Conservation (phyloP, 345 rosid genomes). For the Populus deltoides region DNA sequence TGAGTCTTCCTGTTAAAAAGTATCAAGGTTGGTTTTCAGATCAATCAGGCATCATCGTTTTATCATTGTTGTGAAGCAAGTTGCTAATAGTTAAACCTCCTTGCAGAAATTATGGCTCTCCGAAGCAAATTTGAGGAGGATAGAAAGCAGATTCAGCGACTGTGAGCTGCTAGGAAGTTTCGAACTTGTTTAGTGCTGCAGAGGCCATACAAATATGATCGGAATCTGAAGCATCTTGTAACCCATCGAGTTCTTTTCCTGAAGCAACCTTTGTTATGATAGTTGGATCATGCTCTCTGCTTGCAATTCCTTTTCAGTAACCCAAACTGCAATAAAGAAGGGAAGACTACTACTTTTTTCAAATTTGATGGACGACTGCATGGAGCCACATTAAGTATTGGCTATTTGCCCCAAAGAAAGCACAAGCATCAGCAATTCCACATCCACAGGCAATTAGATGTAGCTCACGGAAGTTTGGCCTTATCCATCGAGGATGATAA, state of each 20-base stretch:
- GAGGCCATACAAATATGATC: neutral
- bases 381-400: neutral
- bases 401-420: neutral
- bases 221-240: neutral
- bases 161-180: constrained; percentile 87
- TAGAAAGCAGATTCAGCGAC: constrained; percentile 73
- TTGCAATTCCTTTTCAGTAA: neutral
- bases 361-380: neutral
- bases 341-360: too few relatives aligned
- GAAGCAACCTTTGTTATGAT: constrained; percentile 1
- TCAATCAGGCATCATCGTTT: neutral
- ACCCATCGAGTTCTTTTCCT: neutral
- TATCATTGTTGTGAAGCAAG: neutral
- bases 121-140: constrained; percentile 88
- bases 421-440: neutral
- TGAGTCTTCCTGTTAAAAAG: neutral
- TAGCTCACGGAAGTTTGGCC: neutral
- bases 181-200: constrained; percentile 49
- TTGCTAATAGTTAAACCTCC: neutral
- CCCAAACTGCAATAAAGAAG: neutral
- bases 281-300: neutral
- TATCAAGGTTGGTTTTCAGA: neutral
- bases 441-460: neutral
- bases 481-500: neutral
- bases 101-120: constrained; percentile 71